phyloP scores from a whole-genome alignment of 1,139 yeast genomes.

The Fermentozyma sake region DNA sequence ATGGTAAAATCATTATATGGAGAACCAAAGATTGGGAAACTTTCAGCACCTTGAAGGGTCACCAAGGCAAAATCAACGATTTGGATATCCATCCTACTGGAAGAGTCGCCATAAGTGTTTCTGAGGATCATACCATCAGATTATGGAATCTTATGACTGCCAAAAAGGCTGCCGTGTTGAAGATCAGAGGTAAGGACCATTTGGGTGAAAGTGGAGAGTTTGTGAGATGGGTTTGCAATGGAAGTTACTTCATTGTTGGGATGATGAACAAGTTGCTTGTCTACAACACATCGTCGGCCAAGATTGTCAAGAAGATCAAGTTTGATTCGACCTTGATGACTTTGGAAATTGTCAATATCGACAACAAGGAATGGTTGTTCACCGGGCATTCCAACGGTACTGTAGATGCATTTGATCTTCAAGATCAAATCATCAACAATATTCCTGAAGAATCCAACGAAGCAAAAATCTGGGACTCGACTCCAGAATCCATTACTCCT shows the following conservation, averaged over 20 bases:
- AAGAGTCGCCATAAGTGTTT: conserved; percentile 83
- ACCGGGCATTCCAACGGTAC: conserved; percentile 72
- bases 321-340: conserved; percentile 65
- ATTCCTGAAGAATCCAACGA: conserved; percentile 17
- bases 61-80: conserved; percentile 71
- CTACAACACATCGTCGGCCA: conserved; percentile 63
- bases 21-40: conserved; percentile 96
- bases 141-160: conserved; percentile 97
- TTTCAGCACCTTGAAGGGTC: conserved; percentile 85
- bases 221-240: conserved; percentile 61
- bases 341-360: conserved; percentile 46
- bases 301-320: conserved; percentile 45
- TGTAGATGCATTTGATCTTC: conserved; percentile 50
- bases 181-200: conserved; percentile 62
- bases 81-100: conserved; percentile 91
- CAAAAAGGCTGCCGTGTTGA: conserved; percentile 85
- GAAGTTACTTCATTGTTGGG: conserved; percentile 73
- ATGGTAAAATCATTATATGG: conserved; percentile 89
- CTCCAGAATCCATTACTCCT: conserved; percentile 36
- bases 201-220: conserved; percentile 63
- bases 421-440: conserved; percentile 21
- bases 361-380: conserved; percentile 52
- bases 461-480: conserved; percentile 24
- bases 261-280: conserved; percentile 59
- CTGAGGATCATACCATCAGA: conserved; percentile 76